phyloP scores from a whole-genome alignment of 805 yeast species.

The Candida mattraensis region DNA sequence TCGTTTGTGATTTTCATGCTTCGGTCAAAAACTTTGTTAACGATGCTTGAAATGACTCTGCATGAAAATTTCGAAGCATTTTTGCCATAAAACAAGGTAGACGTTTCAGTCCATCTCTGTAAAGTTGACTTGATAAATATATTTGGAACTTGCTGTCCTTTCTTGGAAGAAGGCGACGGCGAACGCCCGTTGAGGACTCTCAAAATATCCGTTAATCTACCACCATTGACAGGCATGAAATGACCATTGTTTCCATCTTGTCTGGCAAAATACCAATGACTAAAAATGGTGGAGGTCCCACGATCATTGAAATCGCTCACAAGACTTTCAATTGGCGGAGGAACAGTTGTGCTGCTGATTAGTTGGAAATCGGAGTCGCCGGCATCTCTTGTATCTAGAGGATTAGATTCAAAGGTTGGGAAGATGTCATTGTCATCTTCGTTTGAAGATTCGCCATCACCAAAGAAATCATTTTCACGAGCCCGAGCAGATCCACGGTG shows the following conservation, averaged over 20 bases:
- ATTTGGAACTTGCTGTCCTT: conserved; percentile 23
- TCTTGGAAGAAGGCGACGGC: conserved; percentile 9
- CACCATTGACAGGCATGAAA: conserved; percentile 16
- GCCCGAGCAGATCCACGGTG: conserved; percentile 6
- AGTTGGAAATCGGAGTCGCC: conserved; percentile 13
- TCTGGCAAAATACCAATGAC: conserved; percentile 16
- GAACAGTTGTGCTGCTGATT: conserved; percentile 7
- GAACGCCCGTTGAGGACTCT: conserved; percentile 20
- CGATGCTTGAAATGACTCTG: conserved; percentile 41
- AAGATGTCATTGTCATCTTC: conserved; percentile 13
- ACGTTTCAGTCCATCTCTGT: conserved; percentile 68
- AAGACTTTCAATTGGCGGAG: conserved; percentile 12
- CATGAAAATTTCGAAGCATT: conserved; percentile 33
- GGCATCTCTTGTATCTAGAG: conserved; percentile 9
- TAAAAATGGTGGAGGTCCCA: conserved; percentile 12
- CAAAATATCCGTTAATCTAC: conserved; percentile 19
- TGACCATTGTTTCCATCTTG: conserved; percentile 15
- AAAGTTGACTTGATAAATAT: conserved; percentile 39
- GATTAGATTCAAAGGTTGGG: conserved; percentile 11
- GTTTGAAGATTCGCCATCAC: conserved; percentile 15
- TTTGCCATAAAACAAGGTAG: conserved; percentile 50
- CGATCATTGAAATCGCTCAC: conserved; percentile 10
- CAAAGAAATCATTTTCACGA: conserved; percentile 10
- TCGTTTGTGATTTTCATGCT: conserved; percentile 41
- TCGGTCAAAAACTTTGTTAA: conserved; percentile 48